Evolutionary conservation across 2,329 filamentous ascomycete genomes (phyloP).

Genomic region (Trichoderma sp.): DNA sequence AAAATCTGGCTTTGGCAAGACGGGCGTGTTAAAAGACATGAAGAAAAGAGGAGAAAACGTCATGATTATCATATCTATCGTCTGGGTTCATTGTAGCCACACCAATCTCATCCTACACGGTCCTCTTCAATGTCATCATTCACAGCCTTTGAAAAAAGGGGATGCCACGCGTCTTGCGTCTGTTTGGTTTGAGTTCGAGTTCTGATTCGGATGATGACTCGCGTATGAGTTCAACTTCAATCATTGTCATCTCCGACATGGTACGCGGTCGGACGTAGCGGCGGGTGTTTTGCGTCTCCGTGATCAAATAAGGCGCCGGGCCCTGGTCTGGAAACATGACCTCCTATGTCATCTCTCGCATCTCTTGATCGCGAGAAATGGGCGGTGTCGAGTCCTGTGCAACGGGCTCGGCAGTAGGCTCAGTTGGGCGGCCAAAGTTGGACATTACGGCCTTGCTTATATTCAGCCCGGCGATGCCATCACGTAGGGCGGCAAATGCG

Average conservation of each 20-base stretch:
- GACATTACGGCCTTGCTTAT: conserved; percentile 47
- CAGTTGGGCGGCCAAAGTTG: conserved; percentile 31
- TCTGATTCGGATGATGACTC: not conserved
- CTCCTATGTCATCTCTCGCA: conserved; percentile 47
- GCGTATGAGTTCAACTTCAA: not conserved
- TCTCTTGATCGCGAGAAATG: conserved; percentile 40
- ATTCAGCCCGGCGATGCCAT: conserved; percentile 47
- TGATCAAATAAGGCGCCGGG: conserved; percentile 33
- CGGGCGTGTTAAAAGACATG: not conserved
- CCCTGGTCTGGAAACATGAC: conserved; percentile 37
- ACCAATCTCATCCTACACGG: not conserved
- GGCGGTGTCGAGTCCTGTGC: conserved; percentile 19
- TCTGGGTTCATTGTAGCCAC: not conserved
- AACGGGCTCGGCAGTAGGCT: conserved; percentile 27
- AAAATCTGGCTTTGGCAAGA: not conserved
- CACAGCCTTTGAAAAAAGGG: not conserved
- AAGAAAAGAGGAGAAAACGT: not conserved
- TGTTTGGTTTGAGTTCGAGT: not conserved
- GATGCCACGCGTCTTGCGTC: not conserved
- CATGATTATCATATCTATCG: conserved; percentile 2
- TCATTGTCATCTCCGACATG: conserved; percentile 15
- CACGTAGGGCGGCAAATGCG: conserved; percentile 46
- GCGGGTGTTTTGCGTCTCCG: conserved; percentile 31
- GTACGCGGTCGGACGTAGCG: conserved; percentile 11
- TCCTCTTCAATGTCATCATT: not conserved